Conservation (phyloP, 805 yeast genomes). For the Torulaspora maleeae region DNA sequence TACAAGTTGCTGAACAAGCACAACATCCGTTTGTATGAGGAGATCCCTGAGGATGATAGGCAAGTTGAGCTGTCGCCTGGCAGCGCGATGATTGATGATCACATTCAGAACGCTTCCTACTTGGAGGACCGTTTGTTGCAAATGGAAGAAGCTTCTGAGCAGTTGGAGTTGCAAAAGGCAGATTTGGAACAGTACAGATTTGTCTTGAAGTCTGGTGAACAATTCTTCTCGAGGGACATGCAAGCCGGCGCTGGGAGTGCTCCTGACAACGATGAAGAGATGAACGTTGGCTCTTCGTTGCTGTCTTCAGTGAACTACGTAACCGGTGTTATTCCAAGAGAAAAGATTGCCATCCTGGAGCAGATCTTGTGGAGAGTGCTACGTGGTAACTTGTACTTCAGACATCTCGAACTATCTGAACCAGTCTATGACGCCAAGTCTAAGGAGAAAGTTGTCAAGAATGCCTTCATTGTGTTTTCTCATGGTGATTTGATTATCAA, state of each 20-base stretch:
- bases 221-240: slow-evolving; percentile 38
- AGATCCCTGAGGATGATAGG: slow-evolving; percentile 34
- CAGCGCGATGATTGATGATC: slow-evolving; percentile 67
- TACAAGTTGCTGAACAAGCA: slow-evolving; percentile 48
- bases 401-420: slow-evolving; percentile 51
- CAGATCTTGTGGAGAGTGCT: slow-evolving; percentile 70
- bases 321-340: slow-evolving; percentile 62
- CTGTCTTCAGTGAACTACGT: slow-evolving; percentile 43
- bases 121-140: slow-evolving; percentile 73
- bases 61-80: slow-evolving; percentile 34
- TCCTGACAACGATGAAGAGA: slow-evolving; percentile 16
- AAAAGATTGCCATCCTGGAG: slow-evolving; percentile 55
- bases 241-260: slow-evolving; percentile 27
- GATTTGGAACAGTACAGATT: slow-evolving; percentile 60
- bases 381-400: slow-evolving; percentile 66
- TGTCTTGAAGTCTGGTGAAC: slow-evolving; percentile 47
- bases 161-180: slow-evolving; percentile 50
- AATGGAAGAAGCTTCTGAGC: slow-evolving; percentile 63
- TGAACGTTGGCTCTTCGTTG: slow-evolving; percentile 9
- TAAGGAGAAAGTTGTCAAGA: slow-evolving; percentile 47
- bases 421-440: slow-evolving; percentile 53
- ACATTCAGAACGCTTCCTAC: slow-evolving; percentile 54
- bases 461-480: slow-evolving; percentile 62
- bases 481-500: slow-evolving; percentile 61
- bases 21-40: slow-evolving; percentile 39